Conservation (phyloP, 2,329 filamentous ascomycete genomes). For the Albifimbria verrucaria region DNA sequence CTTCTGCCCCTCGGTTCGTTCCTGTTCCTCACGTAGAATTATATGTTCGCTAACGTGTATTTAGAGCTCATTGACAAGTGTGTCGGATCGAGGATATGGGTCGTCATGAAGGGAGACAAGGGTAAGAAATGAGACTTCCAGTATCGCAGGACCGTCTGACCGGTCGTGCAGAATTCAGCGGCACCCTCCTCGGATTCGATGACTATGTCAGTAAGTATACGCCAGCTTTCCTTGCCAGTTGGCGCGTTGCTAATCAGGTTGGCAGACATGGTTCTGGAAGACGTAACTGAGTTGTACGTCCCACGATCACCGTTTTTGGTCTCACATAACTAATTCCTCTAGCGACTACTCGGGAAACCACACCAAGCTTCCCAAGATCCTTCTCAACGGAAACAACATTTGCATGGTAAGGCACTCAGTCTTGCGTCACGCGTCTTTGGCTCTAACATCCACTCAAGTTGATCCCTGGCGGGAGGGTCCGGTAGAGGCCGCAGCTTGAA, state of each 20-base stretch:
- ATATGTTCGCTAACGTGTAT: constrained; percentile 13
- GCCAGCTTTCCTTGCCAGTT: neutral
- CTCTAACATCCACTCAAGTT: constrained; percentile 46
- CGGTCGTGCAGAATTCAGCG: constrained; percentile 74
- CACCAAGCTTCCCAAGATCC: constrained; percentile 87
- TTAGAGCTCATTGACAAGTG: constrained; percentile 98
- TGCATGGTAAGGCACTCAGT: constrained; percentile 75
- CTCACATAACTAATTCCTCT: constrained; percentile 16
- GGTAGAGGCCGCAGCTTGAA: constrained; percentile 25
- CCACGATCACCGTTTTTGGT: neutral
- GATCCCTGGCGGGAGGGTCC: constrained; percentile 78
- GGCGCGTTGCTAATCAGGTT: constrained; percentile 14
- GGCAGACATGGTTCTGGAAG: constrained; percentile 94
- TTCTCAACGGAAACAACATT: constrained; percentile 97
- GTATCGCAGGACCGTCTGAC: constrained; percentile 8
- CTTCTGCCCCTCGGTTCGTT: constrained; percentile 65
- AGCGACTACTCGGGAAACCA: constrained; percentile 90
- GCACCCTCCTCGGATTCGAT: constrained; percentile 91
- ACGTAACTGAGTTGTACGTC: constrained; percentile 91
- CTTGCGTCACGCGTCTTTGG: neutral
- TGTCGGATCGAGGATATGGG: constrained; percentile 96
- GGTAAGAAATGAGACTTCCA: constrained; percentile 48
- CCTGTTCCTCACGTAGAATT: neutral
- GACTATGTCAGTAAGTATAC: constrained; percentile 95
- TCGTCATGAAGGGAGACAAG: constrained; percentile 99